These are phyloP conservation scores for Phytophthora pluvialis DNA, from an alignment of 352 stramenopile genomes.

Conservation along the genomic window DNA sequence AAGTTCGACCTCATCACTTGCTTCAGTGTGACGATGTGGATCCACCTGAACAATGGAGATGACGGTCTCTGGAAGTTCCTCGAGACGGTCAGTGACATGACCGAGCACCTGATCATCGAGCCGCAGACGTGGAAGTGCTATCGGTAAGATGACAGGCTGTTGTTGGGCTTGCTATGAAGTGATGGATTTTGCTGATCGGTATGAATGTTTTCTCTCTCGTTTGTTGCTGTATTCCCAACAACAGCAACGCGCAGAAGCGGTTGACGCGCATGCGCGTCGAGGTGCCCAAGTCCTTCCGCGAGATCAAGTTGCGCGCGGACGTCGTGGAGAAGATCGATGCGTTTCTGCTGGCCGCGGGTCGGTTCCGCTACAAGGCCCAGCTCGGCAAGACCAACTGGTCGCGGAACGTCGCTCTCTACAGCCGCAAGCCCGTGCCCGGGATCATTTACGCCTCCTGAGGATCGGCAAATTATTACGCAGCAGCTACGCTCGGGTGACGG, in stretches of 20 bases:
- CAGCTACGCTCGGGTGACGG: conserved; percentile 15
- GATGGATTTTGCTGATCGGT: conserved; percentile 10
- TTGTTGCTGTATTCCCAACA: too few species aligned
- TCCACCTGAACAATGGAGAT: conserved; percentile 87
- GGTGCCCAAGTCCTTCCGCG: conserved; percentile 62
- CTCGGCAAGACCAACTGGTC: conserved; percentile 88
- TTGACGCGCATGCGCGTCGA: conserved; percentile 58
- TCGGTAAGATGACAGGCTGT: conserved; percentile 51
- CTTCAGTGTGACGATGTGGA: conserved; percentile 91
- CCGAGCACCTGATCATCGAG: conserved; percentile 79
- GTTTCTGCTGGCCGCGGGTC: conserved; percentile 60
- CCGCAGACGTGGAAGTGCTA: conserved; percentile 90
- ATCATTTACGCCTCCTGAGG: conserved; percentile 45
- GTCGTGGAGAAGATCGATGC: conserved; percentile 72
- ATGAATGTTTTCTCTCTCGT: neutral
- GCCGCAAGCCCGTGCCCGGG: conserved; percentile 51
- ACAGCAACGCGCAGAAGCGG: conserved; percentile 73
- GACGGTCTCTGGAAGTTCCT: conserved; percentile 80
- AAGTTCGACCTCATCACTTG: conserved; percentile 79
- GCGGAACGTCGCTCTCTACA: conserved; percentile 75
- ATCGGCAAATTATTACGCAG: conserved; percentile 19
- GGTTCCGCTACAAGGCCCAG: conserved; percentile 65
- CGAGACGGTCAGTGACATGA: conserved; percentile 61
- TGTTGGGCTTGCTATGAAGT: neutral
- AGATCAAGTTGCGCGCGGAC: conserved; percentile 66